phyloP scores from a whole-genome alignment of 2,329 filamentous ascomycete genomes.

The Ophiobolus disseminans region DNA sequence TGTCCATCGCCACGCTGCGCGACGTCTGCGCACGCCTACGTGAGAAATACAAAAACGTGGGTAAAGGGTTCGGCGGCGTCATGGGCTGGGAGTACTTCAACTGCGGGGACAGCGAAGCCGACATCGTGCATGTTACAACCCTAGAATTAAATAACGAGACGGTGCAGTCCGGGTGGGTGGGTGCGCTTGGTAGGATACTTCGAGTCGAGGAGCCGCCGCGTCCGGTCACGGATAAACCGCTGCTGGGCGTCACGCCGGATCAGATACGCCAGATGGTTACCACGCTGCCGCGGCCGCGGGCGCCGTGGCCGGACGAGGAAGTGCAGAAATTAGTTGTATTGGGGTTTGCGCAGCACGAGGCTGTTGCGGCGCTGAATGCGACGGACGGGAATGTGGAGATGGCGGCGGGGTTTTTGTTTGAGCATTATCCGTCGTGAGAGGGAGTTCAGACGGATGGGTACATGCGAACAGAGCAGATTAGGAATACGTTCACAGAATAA shows the following conservation, averaged over 20 bases:
- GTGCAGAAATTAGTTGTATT: slow-evolving; percentile 54
- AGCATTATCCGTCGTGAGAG: slow-evolving; percentile 41
- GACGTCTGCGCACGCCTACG: slow-evolving; percentile 65
- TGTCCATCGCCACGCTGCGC: slow-evolving; percentile 65
- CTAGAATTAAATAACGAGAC: slow-evolving; percentile 36
- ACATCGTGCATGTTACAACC: slow-evolving; percentile 32
- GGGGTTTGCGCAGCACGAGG: slow-evolving; percentile 55
- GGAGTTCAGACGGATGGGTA: too few species aligned
- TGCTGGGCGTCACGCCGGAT: slow-evolving; percentile 36
- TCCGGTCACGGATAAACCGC: slow-evolving; percentile 21
- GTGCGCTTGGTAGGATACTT: slow-evolving; percentile 63
- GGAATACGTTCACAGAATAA: too few species aligned
- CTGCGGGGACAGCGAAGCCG: slow-evolving; percentile 53
- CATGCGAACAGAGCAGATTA: too few species aligned
- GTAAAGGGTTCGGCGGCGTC: slow-evolving; percentile 75
- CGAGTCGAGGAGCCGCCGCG: slow-evolving; percentile 38
- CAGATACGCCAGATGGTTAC: slow-evolving; percentile 44
- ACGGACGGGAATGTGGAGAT: slow-evolving; percentile 59
- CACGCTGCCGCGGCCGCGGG: slow-evolving; percentile 38
- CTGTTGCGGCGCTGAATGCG: slow-evolving; percentile 56
- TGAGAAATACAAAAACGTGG: slow-evolving; percentile 60
- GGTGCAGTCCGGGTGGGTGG: slow-evolving; percentile 66
- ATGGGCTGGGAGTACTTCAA: slow-evolving; percentile 99
- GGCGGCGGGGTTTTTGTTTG: slow-evolving; percentile 57
- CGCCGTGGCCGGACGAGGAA: slow-evolving; percentile 51